Percentiles rank a stretch among this genome's conserved stretches.
These are phyloP conservation scores for Boletus tomentosulus DNA, from an alignment of 768 basidiomycete species.

Conservation along the genomic window DNA sequence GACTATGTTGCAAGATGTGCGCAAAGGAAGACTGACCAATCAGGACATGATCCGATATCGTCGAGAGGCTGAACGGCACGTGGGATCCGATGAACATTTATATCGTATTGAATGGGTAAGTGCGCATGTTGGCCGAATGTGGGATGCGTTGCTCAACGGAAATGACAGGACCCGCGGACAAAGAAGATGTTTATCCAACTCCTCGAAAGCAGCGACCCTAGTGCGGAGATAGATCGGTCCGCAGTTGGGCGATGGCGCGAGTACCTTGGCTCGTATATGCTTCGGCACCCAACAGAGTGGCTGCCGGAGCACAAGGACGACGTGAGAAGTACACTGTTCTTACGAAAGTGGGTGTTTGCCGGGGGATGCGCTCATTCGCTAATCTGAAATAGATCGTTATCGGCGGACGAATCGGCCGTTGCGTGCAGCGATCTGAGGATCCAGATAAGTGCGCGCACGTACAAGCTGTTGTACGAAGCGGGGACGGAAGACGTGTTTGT, in stretches of 20 bases:
- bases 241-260: constrained; percentile 61
- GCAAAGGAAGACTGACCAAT: constrained; percentile 48
- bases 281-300: constrained; percentile 73
- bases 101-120: constrained; percentile 77
- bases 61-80: constrained; percentile 72
- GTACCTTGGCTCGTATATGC: constrained; percentile 70
- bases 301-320: constrained; percentile 37
- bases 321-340: constrained; percentile 42
- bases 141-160: constrained; percentile 8
- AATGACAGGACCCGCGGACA: constrained; percentile 47
- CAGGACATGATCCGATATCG: constrained; percentile 75
- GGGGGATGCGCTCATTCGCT: constrained; percentile 5
- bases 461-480: constrained; percentile 66
- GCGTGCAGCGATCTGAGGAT: constrained; percentile 34
- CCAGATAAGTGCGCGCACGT: constrained; percentile 54
- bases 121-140: constrained; percentile 6
- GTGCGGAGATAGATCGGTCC: constrained; percentile 50
- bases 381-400: constrained; percentile 46
- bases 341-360: constrained; percentile 50
- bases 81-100: constrained; percentile 70
- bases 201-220: constrained; percentile 60
- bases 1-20: constrained; percentile 64
- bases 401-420: constrained; percentile 28
- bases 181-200: constrained; percentile 60
- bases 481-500: constrained; percentile 57